A percentile compares a stretch with the other conserved stretches of the same genome.
These are phyloP conservation scores for Cladosporium velox DNA, from an alignment of 2,329 filamentous ascomycete genomes.

Conservation along the genomic window DNA sequence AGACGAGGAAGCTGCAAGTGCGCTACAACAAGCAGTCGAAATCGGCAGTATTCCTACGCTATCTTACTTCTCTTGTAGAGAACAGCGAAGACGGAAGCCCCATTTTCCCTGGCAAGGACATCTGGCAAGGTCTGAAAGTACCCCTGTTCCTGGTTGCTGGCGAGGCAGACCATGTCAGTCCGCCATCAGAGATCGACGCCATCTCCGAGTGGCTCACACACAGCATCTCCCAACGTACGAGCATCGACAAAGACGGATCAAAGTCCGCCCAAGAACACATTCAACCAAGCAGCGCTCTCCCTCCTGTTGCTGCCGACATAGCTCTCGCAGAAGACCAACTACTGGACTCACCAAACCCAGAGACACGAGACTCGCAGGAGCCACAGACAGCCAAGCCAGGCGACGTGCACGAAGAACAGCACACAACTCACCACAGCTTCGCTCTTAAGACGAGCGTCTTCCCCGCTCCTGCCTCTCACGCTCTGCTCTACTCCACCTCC, in stretches of 20 bases:
- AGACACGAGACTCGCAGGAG: background rate
- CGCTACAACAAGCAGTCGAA: constrained; percentile 80
- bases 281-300: constrained; percentile 6
- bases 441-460: constrained; percentile 70
- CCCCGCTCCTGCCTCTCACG: constrained; percentile 74
- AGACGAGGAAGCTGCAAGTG: constrained; percentile 68
- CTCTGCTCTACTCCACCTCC: constrained; percentile 76
- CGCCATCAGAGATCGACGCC: constrained; percentile 68
- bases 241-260: background rate
- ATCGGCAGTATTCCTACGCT: constrained; percentile 79
- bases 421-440: constrained; percentile 31
- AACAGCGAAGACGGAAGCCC: constrained; percentile 45
- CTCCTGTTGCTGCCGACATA: constrained; percentile 23
- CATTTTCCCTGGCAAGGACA: constrained; percentile 62
- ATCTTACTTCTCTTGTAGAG: constrained; percentile 65
- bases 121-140: constrained; percentile 71
- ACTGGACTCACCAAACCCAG: background rate
- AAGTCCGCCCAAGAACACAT: background rate
- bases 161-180: constrained; percentile 73
- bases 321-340: constrained; percentile 21
- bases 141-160: constrained; percentile 80
- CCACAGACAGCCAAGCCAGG: constrained; percentile 16
- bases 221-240: constrained; percentile 18
- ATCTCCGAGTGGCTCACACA: constrained; percentile 54
- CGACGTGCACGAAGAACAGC: constrained; percentile 22